phyloP scores from a whole-genome alignment of 768 basidiomycete genomes.

The Psilocybe cubensis region DNA sequence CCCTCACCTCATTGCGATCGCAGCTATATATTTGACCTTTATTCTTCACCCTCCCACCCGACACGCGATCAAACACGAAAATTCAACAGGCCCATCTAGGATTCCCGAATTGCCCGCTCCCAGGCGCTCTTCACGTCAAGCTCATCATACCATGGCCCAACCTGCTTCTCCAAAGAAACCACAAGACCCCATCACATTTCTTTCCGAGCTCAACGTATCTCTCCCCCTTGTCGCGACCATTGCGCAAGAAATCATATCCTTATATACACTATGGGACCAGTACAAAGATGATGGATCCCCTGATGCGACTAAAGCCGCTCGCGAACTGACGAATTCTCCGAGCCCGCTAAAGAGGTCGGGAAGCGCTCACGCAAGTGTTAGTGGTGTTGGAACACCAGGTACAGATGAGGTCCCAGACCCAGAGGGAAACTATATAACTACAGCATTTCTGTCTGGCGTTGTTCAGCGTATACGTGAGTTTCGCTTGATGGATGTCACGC shows the following conservation, averaged over 20 bases:
- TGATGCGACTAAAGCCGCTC: constrained; percentile 29
- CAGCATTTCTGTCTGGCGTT: constrained; percentile 55
- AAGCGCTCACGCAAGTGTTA: constrained; percentile 14
- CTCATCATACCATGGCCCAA: constrained; percentile 29
- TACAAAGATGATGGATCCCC: constrained; percentile 69
- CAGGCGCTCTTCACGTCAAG: constrained; percentile 39
- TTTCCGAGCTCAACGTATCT: constrained; percentile 86
- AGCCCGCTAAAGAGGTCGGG: constrained; percentile 16
- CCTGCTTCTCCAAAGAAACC: constrained; percentile 39
- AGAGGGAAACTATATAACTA: constrained; percentile 52
- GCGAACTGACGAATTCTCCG: constrained; percentile 31
- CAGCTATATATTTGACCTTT: constrained; percentile 88
- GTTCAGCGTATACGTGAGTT: constrained; percentile 71
- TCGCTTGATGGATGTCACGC: constrained; percentile 57
- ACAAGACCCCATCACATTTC: constrained; percentile 79
- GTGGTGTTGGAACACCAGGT: constrained; percentile 31
- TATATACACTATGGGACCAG: constrained; percentile 89
- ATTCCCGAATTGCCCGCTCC: constrained; percentile 22
- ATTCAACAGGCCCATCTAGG: constrained; percentile 10
- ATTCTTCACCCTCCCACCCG: constrained; percentile 68
- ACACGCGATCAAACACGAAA: constrained; percentile 8
- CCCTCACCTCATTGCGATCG: constrained; percentile 92
- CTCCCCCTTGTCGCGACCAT: constrained; percentile 81
- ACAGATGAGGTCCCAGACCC: constrained; percentile 20
- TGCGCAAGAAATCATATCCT: constrained; percentile 86